These are phyloP conservation scores for Zymoseptoria crescenta DNA, from an alignment of 2,329 filamentous ascomycete genomes.

Conservation along the genomic window DNA sequence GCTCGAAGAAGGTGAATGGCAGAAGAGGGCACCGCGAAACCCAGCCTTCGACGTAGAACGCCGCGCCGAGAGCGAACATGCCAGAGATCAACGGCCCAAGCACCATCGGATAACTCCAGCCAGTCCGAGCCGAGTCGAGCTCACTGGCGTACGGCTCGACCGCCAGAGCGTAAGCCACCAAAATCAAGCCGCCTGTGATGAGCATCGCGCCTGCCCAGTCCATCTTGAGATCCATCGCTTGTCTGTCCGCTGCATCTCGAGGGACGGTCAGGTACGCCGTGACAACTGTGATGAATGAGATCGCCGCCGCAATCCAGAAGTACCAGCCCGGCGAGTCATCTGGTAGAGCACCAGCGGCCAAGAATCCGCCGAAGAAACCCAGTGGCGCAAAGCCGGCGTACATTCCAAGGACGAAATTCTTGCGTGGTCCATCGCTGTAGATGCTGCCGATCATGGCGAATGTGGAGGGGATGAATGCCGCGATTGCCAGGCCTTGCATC, in stretches of 20 bases:
- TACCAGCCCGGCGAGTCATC: constrained; percentile 25
- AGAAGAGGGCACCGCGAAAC: constrained; percentile 27
- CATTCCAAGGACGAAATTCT: constrained; percentile 29
- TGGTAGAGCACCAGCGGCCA: constrained; percentile 26
- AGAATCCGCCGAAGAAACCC: constrained; percentile 31
- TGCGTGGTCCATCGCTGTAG: constrained; percentile 27
- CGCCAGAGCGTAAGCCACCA: constrained; percentile 29
- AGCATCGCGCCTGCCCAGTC: constrained; percentile 30
- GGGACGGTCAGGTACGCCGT: constrained; percentile 29
- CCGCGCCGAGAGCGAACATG: constrained; percentile 18
- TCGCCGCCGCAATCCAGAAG: constrained; percentile 28
- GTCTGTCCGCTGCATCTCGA: constrained; percentile 25
- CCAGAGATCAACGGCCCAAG: constrained; percentile 26
- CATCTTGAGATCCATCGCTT: constrained; percentile 28
- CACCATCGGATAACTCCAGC: constrained; percentile 24
- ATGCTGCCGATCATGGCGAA: constrained; percentile 29
- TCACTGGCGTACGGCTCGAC: constrained; percentile 25
- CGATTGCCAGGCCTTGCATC: constrained; percentile 32
- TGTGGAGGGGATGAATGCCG: constrained; percentile 29
- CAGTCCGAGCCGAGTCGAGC: constrained; percentile 8
- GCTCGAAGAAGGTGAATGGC: constrained; percentile 31
- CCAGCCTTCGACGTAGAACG: constrained; percentile 31
- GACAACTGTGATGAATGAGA: constrained; percentile 22
- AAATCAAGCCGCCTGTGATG: constrained; percentile 29
- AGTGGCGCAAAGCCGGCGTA: constrained; percentile 31